Evolutionary conservation across 2,329 filamentous ascomycete species (phyloP).

Genomic region (Colletotrichum theobromicola): DNA sequence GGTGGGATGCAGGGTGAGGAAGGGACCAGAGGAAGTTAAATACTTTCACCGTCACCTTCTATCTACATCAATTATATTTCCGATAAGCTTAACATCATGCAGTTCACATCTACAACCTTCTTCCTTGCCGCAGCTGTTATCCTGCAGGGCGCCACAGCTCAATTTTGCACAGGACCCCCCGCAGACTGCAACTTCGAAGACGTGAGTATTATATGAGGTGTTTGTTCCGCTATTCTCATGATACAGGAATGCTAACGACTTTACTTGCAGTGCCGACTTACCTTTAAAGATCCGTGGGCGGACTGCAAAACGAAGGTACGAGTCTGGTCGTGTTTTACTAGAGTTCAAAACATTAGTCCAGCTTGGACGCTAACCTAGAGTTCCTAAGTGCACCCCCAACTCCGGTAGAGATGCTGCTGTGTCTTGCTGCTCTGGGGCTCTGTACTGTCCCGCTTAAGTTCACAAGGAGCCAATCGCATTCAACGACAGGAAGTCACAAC

Average conservation of each 20-base stretch:
- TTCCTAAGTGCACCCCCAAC: neutral
- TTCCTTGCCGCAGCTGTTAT: neutral
- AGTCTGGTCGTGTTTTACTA: neutral
- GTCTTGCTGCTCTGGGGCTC: neutral
- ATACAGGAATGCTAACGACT: neutral
- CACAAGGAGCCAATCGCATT: neutral
- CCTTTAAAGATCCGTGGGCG: neutral
- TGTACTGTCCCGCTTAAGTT: neutral
- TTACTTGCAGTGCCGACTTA: neutral
- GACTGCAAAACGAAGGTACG: neutral
- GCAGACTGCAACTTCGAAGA: neutral
- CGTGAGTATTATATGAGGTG: neutral
- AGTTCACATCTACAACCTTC: neutral
- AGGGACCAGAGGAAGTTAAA: neutral
- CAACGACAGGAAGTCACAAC: neutral
- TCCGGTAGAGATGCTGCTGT: neutral
- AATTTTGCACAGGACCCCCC: neutral
- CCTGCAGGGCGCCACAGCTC: neutral
- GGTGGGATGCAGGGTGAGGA: neutral
- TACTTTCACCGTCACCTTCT: neutral
- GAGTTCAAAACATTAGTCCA: neutral
- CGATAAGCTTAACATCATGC: neutral
- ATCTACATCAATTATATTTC: neutral
- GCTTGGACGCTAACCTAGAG: neutral
- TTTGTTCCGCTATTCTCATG: neutral